Base-by-base conservation (phyloP, 139 green algal species). In the Mesostigma viride region DNA sequence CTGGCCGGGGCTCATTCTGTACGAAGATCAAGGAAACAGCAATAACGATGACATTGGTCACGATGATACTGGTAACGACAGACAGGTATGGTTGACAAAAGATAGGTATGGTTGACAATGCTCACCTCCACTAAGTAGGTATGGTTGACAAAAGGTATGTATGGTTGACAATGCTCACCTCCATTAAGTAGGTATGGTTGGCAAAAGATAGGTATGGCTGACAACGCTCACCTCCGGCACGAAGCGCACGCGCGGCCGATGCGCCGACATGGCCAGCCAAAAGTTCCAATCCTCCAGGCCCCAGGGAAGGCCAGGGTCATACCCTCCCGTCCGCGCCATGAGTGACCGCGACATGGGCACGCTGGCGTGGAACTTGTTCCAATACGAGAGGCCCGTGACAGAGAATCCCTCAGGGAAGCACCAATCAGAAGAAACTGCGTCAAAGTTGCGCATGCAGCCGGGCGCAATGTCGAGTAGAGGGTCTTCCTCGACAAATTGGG, bases 241-340 rank as follows among this genome's bases (percentile, higher is more conserved):
- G 51, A 68, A 71, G 33, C 65, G 65, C 26, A 77, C 70, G 27
- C 46, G 4, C 5, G 70, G 70, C 31, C 31, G 53, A 45, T 67
- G 56, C 14, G 67, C 31, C 20, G 70, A n/a, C 28, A n/a, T 31
- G 17, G 40, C 40, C 64, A 77, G 64, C 70, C 70, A 77, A 26
- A 69, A 77, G 70, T 77, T 77, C 70, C 70, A 77, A 53, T 77
- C 70, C 59, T 77, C 70, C 1, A 77, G 51, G 0, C 70, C 70
- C 70, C 70, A 77, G 4, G 65, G 70, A 26, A 77, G 35, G 1
- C 63, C 53, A 22, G 65, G 70, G 64, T 77, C 70, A 53, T 77
- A 77, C 3, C 70, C 70, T 4, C 70, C 70, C 26, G 72, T 40
- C 26, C 22, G 17, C 56, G 62, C 58, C 63, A 77, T 66, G 5